phyloP scores from a whole-genome alignment of 345 rosid genomes.

The Corchorus olitorius region DNA sequence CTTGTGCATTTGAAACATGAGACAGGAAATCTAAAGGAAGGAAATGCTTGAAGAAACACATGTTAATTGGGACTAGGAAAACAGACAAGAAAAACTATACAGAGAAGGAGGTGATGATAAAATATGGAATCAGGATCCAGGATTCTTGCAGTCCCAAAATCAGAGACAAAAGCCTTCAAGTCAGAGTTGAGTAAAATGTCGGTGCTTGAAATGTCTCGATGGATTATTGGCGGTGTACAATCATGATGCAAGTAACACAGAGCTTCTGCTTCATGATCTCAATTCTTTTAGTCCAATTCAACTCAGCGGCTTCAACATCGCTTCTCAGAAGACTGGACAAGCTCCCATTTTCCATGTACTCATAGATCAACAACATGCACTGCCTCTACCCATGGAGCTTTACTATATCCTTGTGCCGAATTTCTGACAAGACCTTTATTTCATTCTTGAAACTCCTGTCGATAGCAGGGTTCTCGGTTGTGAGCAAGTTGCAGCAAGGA shows the following conservation, averaged over 20 bases:
- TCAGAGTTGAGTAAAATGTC: slow-evolving; percentile 12
- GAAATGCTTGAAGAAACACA: no score
- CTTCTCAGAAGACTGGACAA: not conserved
- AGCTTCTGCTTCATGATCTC: slow-evolving; percentile 1
- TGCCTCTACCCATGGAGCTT: not conserved
- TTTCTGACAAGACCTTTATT: not conserved
- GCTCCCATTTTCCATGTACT: slow-evolving; percentile 9
- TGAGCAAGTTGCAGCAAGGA: no score
- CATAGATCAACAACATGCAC: not conserved
- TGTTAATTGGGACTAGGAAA: no score
- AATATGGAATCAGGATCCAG: slow-evolving; percentile 14
- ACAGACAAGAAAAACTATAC: no score
- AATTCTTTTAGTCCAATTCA: slow-evolving; percentile 1
- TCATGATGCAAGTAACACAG: slow-evolving; percentile 24
- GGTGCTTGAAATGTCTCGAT: slow-evolving; percentile 21
- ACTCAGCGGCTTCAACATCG: not conserved
- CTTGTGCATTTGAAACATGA: no score
- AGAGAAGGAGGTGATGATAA: no score
- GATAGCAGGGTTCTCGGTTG: not conserved
- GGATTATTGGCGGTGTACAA: slow-evolving; percentile 9
- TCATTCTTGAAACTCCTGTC: not conserved
- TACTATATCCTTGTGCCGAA: not conserved
- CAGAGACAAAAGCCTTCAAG: slow-evolving; percentile 1
- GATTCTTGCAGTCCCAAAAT: not conserved
- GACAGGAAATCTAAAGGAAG: no score